Base-by-base conservation (phyloP, 2,329 filamentous ascomycete genomes). In the Seiridium cupressi region DNA sequence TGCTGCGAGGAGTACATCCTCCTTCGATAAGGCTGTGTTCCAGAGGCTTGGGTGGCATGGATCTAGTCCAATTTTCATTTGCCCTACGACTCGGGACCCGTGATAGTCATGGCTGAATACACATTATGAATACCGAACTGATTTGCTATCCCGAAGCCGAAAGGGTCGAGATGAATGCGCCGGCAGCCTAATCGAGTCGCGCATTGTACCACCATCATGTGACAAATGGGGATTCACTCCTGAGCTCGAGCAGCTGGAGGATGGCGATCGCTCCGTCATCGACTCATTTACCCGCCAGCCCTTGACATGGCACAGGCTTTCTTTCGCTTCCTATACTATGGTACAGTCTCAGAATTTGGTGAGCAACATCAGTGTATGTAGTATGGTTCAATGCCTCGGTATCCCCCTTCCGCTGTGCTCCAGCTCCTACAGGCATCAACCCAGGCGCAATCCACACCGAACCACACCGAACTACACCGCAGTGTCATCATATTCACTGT, bases 171-270 rank as follows among this genome's bases (percentile, higher is more conserved):
- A 26, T 26, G 18, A 26, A 26, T 26, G 18, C 18, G 18, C 18
- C 18, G 18, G 18, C 18, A 26, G 31, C 34, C 34, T 38, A 4
- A 32, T 32, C 34, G 31, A 34, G 11, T 35, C 32, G 38, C 57
- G 66, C 66, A 67, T 64, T 58, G 61, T 63, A 62, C 60, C 56
- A 51, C 34, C 48, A 57, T 68, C 66, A 68, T 68, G 65, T 68
- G 66, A 68, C 60, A 46, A 58, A 46, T n/a, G 44, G 11, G 49
- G 49, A 35, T n/a, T 10, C 38, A 18, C 26, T 38, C n/a, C 42
- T 26, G 26, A 44, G 53, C 35, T n/a, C 13, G 26, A 44, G 48
- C n/a, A n/a, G 26, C 13, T n/a, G 4, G 18, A n/a, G 35, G 55
- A 10, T 40, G 53, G 36, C 44, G 55, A 57, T 57, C 40, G 32